phyloP scores from a whole-genome alignment of 768 basidiomycete species.

The Cytidiella melzeri region DNA sequence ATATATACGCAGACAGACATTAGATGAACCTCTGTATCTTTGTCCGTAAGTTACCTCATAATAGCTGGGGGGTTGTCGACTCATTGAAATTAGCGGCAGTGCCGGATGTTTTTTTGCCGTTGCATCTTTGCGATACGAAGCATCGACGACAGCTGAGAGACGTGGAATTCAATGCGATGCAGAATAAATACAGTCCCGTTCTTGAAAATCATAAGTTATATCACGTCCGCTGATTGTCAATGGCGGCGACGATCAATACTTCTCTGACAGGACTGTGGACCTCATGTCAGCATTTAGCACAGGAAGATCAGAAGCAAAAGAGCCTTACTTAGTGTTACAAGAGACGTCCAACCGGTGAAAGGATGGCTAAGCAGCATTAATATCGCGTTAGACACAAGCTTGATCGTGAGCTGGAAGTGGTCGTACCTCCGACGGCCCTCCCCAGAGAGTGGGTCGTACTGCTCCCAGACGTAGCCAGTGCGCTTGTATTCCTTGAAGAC shows the following conservation, averaged over 20 bases:
- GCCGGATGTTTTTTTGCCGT: too few relatives aligned
- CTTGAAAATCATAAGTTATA: neutral
- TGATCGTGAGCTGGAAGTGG: conserved; percentile 4
- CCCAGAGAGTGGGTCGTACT: conserved; percentile 82
- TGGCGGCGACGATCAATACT: conserved; percentile 37
- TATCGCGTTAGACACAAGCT: conserved; percentile 5
- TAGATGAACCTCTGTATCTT: too few relatives aligned
- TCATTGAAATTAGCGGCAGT: too few relatives aligned
- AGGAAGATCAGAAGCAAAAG: too few relatives aligned
- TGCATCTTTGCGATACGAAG: neutral
- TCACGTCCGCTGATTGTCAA: neutral
- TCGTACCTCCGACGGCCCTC: conserved; percentile 80
- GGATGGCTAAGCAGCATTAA: conserved; percentile 58
- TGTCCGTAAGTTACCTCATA: too few relatives aligned
- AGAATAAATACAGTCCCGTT: neutral
- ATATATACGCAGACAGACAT: too few relatives aligned
- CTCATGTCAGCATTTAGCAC: conserved; percentile 8
- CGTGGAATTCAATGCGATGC: too few relatives aligned
- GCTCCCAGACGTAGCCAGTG: conserved; percentile 97
- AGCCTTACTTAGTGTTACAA: conserved; percentile 77
- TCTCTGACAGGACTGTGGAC: conserved; percentile 56
- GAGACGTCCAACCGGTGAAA: conserved; percentile 95
- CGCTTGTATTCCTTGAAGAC: conserved; percentile 85
- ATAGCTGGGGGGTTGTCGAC: too few relatives aligned
- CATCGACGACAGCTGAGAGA: neutral